Conservation (phyloP, 2,329 filamentous ascomycete genomes). For the Talaromyces rugulosus region DNA sequence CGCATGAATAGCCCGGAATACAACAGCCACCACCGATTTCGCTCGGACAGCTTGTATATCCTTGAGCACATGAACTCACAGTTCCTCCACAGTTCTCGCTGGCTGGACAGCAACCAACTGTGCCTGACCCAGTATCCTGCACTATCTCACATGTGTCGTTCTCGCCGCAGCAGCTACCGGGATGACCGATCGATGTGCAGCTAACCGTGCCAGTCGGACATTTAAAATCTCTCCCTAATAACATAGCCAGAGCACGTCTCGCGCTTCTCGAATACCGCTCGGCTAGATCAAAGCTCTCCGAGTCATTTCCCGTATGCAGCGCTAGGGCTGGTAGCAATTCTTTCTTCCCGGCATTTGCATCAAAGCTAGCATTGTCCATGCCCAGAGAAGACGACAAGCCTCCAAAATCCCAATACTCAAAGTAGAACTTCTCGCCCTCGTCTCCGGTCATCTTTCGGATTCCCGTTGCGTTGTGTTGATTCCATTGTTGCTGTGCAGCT, state of each 20-base stretch:
- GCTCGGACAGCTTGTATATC: conserved; percentile 54
- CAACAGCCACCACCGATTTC: conserved; percentile 58
- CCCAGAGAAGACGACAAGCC: conserved; percentile 7
- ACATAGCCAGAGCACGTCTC: conserved; percentile 14
- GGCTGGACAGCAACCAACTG: conserved; percentile 58
- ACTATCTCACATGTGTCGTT: conserved; percentile 53
- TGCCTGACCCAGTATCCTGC: conserved; percentile 49
- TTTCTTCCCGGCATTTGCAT: conserved; percentile 1
- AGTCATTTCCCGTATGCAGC: conserved; percentile 15
- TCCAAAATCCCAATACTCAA: conserved; percentile 42
- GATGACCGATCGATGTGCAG: conserved; percentile 53
- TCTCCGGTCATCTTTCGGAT: conserved; percentile 44
- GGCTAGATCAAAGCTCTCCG: conserved; percentile 5
- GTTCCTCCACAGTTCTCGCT: conserved; percentile 50
- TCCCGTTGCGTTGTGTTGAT: conserved; percentile 21
- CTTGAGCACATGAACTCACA: conserved; percentile 48
- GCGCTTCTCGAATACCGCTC: conserved; percentile 12
- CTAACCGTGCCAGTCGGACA: conserved; percentile 54
- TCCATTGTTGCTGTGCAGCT: conserved; percentile 17
- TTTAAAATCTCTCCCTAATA: conserved; percentile 49
- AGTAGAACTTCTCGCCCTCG: conserved; percentile 46
- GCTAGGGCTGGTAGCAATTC: conserved; percentile 18
- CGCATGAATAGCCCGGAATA: conserved; percentile 56
- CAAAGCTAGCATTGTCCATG: conserved; percentile 9
- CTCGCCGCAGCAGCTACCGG: conserved; percentile 56